phyloP scores from a whole-genome alignment of 352 stramenopile species.

The Phytopythium mirpurense region DNA sequence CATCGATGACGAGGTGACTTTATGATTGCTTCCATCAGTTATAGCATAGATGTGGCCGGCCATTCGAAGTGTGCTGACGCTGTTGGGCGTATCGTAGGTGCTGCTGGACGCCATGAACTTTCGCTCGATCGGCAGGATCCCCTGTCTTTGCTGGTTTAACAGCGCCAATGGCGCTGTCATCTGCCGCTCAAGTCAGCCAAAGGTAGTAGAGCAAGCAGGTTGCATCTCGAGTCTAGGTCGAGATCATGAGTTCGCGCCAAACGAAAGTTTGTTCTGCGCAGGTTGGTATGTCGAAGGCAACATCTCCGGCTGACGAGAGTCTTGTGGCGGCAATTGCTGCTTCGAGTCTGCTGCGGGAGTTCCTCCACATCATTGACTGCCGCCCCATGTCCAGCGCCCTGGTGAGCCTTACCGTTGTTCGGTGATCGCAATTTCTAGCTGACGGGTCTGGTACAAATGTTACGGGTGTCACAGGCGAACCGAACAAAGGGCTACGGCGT shows the following conservation, averaged over 20 bases:
- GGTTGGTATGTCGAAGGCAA: constrained; percentile 75
- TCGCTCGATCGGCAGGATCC: constrained; percentile 67
- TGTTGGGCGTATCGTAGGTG: constrained; percentile 21
- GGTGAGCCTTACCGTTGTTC: too few relatives aligned
- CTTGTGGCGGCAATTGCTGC: constrained; percentile 61
- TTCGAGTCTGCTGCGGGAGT: constrained; percentile 58
- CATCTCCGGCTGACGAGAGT: constrained; percentile 61
- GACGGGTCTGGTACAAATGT: constrained; percentile 31
- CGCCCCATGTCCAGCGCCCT: constrained; percentile 78
- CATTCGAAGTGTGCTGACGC: background rate
- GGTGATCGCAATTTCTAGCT: too few relatives aligned
- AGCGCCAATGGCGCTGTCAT: constrained; percentile 56
- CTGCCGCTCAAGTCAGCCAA: constrained; percentile 76
- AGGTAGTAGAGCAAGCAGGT: too few relatives aligned
- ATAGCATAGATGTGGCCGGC: too few relatives aligned
- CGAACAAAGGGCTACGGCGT: constrained; percentile 92
- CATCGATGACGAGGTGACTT: constrained; percentile 86
- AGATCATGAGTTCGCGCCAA: too few relatives aligned
- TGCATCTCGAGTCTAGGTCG: too few relatives aligned
- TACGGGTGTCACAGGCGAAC: constrained; percentile 32
- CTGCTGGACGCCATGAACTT: constrained; percentile 73
- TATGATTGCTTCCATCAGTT: too few relatives aligned
- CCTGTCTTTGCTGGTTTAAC: constrained; percentile 71
- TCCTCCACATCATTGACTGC: constrained; percentile 81
- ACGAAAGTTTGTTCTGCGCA: too few relatives aligned